Evolutionary conservation across 176 grass and related monocot genomes (phyloP).

Genomic region (Saccharum spontaneum): DNA sequence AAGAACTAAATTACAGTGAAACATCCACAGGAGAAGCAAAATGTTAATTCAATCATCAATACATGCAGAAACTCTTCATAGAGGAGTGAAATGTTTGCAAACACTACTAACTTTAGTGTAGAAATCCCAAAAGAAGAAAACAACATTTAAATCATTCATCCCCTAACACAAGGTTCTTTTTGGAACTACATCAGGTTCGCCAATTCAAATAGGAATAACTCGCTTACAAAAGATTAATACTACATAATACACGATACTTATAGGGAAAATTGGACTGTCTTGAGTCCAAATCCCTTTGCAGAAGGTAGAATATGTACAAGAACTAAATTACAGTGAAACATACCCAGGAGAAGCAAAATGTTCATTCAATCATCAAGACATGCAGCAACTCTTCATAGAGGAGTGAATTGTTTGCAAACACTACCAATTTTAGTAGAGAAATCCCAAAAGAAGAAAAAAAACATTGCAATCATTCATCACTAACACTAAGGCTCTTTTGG

Average conservation of each 20-base stretch:
- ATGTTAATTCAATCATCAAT: not conserved
- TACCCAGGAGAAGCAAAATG: not conserved
- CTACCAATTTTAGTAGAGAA: not conserved
- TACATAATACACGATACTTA: no score
- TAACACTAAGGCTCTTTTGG: not conserved
- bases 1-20: not conserved
- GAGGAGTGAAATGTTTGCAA: not conserved
- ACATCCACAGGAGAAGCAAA: not conserved
- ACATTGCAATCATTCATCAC: not conserved
- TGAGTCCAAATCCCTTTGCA: not conserved
- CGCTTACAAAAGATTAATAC: no score
- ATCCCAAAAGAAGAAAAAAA: not conserved
- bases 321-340: no score
- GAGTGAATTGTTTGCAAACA: not conserved
- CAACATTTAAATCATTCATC: not conserved
- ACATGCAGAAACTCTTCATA: not conserved
- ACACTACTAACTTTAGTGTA: not conserved
- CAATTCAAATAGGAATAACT: not conserved
- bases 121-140: not conserved
- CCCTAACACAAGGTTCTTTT: not conserved
- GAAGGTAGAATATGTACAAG: no score
- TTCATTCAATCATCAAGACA: not conserved
- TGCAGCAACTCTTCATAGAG: not conserved
- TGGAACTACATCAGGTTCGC: not conserved
- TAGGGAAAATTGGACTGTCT: no score